phyloP scores from a whole-genome alignment of 768 basidiomycete species.

The Mycena sanguinolenta region DNA sequence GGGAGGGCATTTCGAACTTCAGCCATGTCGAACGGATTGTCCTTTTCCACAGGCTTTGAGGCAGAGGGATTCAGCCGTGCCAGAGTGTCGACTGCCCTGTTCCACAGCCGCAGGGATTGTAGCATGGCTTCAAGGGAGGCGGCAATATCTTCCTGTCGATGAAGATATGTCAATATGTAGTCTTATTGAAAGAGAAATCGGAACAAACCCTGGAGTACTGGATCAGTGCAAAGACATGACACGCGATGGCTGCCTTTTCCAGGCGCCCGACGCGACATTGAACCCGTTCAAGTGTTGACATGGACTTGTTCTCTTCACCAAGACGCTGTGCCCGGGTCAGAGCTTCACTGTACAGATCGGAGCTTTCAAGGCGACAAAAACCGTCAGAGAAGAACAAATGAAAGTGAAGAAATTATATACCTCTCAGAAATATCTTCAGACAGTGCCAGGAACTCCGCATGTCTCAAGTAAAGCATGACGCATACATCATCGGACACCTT shows the following conservation, averaged over 20 bases:
- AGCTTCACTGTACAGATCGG: slow-evolving; percentile 73
- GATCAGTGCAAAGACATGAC: slow-evolving; percentile 76
- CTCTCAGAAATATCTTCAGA: slow-evolving; percentile 71
- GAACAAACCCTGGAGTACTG: slow-evolving; percentile 71
- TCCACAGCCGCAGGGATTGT: slow-evolving; percentile 84
- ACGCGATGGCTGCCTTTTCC: slow-evolving; percentile 81
- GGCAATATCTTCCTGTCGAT: slow-evolving; percentile 69
- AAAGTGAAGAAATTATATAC: slow-evolving; percentile 54
- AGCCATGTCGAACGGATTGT: slow-evolving; percentile 73
- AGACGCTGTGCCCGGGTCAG: slow-evolving; percentile 58
- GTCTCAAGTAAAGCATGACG: slow-evolving; percentile 70
- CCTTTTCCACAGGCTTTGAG: slow-evolving; percentile 49
- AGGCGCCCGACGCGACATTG: slow-evolving; percentile 68
- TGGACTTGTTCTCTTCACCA: slow-evolving; percentile 58
- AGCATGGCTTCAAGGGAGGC: slow-evolving; percentile 69
- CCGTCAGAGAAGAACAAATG: slow-evolving; percentile 5
- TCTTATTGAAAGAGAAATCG: background rate
- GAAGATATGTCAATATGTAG: background rate
- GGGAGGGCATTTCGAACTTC: slow-evolving; percentile 58
- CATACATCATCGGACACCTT: slow-evolving; percentile 65
- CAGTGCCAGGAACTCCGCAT: slow-evolving; percentile 74
- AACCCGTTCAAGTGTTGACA: slow-evolving; percentile 70
- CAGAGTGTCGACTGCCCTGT: slow-evolving; percentile 80
- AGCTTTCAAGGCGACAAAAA: slow-evolving; percentile 46
- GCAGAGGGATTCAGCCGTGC: slow-evolving; percentile 66